These are phyloP conservation scores for Paecilomyces sp. DNA, from an alignment of 2,329 filamentous ascomycete genomes.

Conservation along the genomic window DNA sequence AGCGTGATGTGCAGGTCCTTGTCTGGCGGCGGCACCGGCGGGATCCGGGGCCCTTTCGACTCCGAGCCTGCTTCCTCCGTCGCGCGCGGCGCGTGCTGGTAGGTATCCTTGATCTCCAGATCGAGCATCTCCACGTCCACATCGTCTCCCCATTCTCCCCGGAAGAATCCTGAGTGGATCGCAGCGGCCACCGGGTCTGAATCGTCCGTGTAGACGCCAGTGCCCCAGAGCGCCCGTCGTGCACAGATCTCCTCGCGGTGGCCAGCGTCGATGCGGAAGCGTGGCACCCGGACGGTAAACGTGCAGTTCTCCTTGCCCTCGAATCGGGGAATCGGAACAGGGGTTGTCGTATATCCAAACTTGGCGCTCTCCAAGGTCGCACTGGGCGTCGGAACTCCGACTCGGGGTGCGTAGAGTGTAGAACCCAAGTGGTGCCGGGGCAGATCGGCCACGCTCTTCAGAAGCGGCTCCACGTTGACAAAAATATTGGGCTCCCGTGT, in stretches of 20 bases:
- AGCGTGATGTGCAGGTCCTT: slow-evolving; percentile 83
- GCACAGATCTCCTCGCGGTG: slow-evolving; percentile 78
- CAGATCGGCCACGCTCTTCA: slow-evolving; percentile 63
- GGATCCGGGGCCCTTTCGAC: slow-evolving; percentile 24
- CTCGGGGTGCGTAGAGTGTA: slow-evolving; percentile 66
- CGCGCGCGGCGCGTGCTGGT: slow-evolving; percentile 34
- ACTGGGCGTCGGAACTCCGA: slow-evolving; percentile 43
- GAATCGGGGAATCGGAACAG: slow-evolving; percentile 69
- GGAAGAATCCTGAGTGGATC: slow-evolving; percentile 88
- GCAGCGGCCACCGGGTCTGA: slow-evolving; percentile 88
- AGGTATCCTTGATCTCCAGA: slow-evolving; percentile 42
- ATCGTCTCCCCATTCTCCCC: slow-evolving; percentile 76
- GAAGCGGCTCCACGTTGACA: slow-evolving; percentile 61
- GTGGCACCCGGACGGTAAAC: slow-evolving; percentile 78
- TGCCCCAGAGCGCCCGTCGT: slow-evolving; percentile 80
- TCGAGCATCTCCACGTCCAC: slow-evolving; percentile 64
- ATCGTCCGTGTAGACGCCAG: slow-evolving; percentile 91
- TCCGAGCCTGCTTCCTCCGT: slow-evolving; percentile 28
- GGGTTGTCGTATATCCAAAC: slow-evolving; percentile 53
- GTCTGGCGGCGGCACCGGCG: slow-evolving; percentile 50
- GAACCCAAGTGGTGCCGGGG: slow-evolving; percentile 78
- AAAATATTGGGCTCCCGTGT: slow-evolving; percentile 56
- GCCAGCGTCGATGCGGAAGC: slow-evolving; percentile 62
- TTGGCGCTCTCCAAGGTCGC: slow-evolving; percentile 42
- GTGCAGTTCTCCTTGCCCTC: slow-evolving; percentile 80